Base-by-base conservation (phyloP, 73 alveolate genomes). In the Uronychia setigera region DNA sequence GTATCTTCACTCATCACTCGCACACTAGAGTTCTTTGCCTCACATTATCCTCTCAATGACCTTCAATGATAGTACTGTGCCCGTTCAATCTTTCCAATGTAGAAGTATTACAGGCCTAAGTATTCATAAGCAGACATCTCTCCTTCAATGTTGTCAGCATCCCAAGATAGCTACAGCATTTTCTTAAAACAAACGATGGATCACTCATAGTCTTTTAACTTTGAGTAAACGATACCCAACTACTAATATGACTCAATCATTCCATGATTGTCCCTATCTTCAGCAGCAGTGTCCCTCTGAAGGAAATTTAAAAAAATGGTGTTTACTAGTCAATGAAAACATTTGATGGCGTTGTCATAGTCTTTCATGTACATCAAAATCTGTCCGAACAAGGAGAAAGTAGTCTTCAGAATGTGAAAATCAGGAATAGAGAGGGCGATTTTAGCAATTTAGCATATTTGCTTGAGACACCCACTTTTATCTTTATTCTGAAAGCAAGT, bases 41-140 rank as follows among this genome's bases (percentile, higher is more conserved):
- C 93, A 58, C 58, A 19, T 35, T 31, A 58, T 0, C 94, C 94
- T 78, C 89, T 77, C 35, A 87, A 76, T 86, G 82, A 59, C 31
- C 94, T 26, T 28, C 84, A 81, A 32, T 88, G 94, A 60, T 84
- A 88, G 67, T 84, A 84, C 58, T 74, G 84, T 1, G 94, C 80
- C 32, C 77, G 84, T 0, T 88, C 94, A 32, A 88, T 33, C 74
- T 84, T 59, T 32, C 94, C 94, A n/a, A 84, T 57, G 46, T 88
- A 88, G 76, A 84, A 88, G 59, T 88, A 88, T 59, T 82, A 78
- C 77, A 88, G 1, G 0, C 92, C 92, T 11, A 88, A 67, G 35
- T 19, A 84, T 29, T 88, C 94, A 84, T 88, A 88, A 59, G 94
- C 91, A 46, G 59, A 31, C 81, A 88, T 77, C 75, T 88, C 94